These are phyloP conservation scores for Arthrobotrys sinensis DNA, from an alignment of 2,329 filamentous ascomycete genomes.

Conservation along the genomic window DNA sequence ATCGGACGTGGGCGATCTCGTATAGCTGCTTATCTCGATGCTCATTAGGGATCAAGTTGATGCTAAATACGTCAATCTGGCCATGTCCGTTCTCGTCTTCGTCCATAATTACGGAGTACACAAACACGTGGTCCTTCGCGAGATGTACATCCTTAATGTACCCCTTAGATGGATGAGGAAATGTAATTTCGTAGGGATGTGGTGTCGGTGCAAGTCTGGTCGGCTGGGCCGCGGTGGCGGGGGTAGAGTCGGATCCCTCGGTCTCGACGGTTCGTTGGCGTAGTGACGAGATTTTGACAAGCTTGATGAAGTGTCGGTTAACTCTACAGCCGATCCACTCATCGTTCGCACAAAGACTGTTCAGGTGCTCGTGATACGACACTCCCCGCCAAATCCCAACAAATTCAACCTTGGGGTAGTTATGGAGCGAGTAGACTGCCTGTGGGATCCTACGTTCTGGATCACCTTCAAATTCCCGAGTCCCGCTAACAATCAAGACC, in stretches of 20 bases:
- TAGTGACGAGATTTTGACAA: conserved; percentile 54
- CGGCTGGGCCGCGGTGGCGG: not conserved
- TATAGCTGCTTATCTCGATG: conserved; percentile 51
- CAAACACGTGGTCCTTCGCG: conserved; percentile 54
- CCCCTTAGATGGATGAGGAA: conserved; percentile 44
- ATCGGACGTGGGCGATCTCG: conserved; percentile 53
- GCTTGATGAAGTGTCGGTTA: conserved; percentile 49
- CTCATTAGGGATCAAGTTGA: conserved; percentile 48
- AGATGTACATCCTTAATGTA: conserved; percentile 60
- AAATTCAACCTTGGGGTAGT: conserved; percentile 41
- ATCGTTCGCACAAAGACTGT: conserved; percentile 58
- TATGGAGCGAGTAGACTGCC: conserved; percentile 58
- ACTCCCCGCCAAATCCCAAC: conserved; percentile 57
- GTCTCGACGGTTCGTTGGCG: conserved; percentile 5
- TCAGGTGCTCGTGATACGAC: conserved; percentile 50
- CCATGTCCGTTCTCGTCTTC: conserved; percentile 43
- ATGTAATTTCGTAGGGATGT: conserved; percentile 54
- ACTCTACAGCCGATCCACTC: conserved; percentile 59
- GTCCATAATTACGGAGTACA: conserved; percentile 41
- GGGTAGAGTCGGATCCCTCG: conserved; percentile 8
- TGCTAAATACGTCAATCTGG: conserved; percentile 56
- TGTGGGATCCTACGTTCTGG: conserved; percentile 54
- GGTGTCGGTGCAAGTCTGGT: conserved; percentile 4
- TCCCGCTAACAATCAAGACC: conserved; percentile 51
- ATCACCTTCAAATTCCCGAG: conserved; percentile 48